Conservation (phyloP, 2,329 filamentous ascomycete genomes). For the Fragosphaeria purpurea region DNA sequence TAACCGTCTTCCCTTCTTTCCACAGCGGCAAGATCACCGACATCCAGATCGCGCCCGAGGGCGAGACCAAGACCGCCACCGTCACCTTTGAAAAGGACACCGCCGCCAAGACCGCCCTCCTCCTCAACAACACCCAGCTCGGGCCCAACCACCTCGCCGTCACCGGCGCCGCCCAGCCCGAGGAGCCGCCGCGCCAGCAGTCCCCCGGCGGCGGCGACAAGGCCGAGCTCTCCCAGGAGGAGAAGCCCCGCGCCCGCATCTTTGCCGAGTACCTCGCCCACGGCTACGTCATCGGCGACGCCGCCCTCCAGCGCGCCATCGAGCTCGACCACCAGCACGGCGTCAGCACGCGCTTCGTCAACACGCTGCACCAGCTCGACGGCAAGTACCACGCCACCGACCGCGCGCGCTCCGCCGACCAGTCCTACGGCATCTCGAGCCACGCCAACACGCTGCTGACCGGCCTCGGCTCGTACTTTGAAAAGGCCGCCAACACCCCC, state of each 20-base stretch:
- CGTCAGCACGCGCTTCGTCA: slow-evolving; percentile 70
- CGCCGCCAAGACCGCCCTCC: slow-evolving; percentile 89
- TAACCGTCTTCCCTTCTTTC: neutral
- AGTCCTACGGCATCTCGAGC: slow-evolving; percentile 70
- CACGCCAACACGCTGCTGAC: slow-evolving; percentile 55
- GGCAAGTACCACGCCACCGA: slow-evolving; percentile 79
- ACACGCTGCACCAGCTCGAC: slow-evolving; percentile 68
- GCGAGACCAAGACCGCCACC: slow-evolving; percentile 69
- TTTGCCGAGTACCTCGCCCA: slow-evolving; percentile 94
- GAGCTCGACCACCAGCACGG: slow-evolving; percentile 84
- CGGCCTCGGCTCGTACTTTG: slow-evolving; percentile 80
- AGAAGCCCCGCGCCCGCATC: slow-evolving; percentile 91
- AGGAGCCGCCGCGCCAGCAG: slow-evolving; percentile 46
- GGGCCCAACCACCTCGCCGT: slow-evolving; percentile 75
- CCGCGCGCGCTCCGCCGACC: slow-evolving; percentile 73
- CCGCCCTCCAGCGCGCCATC: slow-evolving; percentile 71
- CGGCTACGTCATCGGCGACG: slow-evolving; percentile 72
- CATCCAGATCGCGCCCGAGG: slow-evolving; percentile 62
- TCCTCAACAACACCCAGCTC: slow-evolving; percentile 94
- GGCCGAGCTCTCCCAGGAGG: slow-evolving; percentile 79
- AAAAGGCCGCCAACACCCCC: slow-evolving; percentile 79
- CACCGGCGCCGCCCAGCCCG: slow-evolving; percentile 53
- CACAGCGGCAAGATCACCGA: slow-evolving; percentile 79
- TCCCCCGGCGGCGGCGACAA: slow-evolving; percentile 44
- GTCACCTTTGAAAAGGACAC: slow-evolving; percentile 96